Percentiles rank a stretch among this genome's conserved stretches.
Evolutionary conservation across 108 stramenopile genomes (phyloP).

Genomic region (Skeletonema grethae): DNA sequence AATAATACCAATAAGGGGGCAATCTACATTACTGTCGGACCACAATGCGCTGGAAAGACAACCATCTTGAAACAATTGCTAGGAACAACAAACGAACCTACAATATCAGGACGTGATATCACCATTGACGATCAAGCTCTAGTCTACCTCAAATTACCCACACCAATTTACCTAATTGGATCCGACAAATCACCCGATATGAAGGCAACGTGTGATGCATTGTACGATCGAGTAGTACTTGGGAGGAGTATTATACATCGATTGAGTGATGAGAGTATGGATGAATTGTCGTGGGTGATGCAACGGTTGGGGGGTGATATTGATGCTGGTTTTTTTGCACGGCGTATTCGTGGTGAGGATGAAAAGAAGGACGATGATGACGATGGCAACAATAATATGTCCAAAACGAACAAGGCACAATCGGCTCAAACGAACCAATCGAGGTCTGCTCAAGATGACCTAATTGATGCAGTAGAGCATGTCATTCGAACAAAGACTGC

Average conservation of each 20-base stretch:
- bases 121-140: slow-evolving; percentile 77
- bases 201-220: not conserved
- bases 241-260: slow-evolving; percentile 51
- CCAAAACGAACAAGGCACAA: not conserved
- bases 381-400: not conserved
- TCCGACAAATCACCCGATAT: not conserved
- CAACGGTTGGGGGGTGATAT: slow-evolving; percentile 44
- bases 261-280: slow-evolving; percentile 39
- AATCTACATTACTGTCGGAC: slow-evolving; percentile 80
- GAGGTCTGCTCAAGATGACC: slow-evolving; percentile 20
- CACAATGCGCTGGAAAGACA: slow-evolving; percentile 80
- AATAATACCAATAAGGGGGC: slow-evolving; percentile 42
- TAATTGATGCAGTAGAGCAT: slow-evolving; percentile 32
- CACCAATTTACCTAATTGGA: slow-evolving; percentile 46
- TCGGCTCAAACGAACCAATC: slow-evolving; percentile 1
- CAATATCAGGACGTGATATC: slow-evolving; percentile 51
- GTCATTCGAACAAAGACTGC: slow-evolving; percentile 6
- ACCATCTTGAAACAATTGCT: slow-evolving; percentile 53
- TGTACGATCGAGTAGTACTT: slow-evolving; percentile 20
- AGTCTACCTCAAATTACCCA: slow-evolving; percentile 66
- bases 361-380: not conserved
- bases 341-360: slow-evolving; percentile 4
- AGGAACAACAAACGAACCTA: slow-evolving; percentile 6
- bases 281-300: slow-evolving; percentile 50
- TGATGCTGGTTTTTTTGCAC: slow-evolving; percentile 36